A percentile compares a stretch with the other conserved stretches of the same genome.
phyloP scores from a whole-genome alignment of 345 rosid genomes.

The Acer saccharum region DNA sequence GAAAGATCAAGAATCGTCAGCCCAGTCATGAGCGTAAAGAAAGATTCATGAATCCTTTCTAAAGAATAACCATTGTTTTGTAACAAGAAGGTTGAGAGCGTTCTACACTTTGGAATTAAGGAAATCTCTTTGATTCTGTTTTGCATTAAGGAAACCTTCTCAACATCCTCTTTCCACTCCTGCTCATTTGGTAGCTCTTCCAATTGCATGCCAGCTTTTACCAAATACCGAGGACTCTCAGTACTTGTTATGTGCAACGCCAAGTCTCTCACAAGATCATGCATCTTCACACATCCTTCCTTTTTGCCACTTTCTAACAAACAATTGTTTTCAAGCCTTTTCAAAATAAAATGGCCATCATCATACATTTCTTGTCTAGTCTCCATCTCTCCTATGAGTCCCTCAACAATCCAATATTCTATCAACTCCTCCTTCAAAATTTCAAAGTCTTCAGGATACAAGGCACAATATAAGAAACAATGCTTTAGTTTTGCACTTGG shows the following conservation, averaged over 20 bases:
- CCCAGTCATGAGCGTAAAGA: neutral
- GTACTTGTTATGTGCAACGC: constrained; percentile 14
- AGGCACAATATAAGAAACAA: constrained; percentile 26
- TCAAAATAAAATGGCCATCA: constrained; percentile 19
- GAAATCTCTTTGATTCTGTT: neutral
- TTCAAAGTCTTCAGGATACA: constrained; percentile 20
- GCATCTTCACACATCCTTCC: constrained; percentile 18
- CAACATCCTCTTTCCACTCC: constrained; percentile 22
- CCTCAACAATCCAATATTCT: constrained; percentile 23
- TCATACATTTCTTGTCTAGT: constrained; percentile 12
- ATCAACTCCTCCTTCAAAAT: constrained; percentile 19
- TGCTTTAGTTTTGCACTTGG: neutral
- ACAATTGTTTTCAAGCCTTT: constrained; percentile 18
- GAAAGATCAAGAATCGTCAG: constrained; percentile 34
- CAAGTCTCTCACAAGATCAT: constrained; percentile 29
- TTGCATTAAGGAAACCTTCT: constrained; percentile 15
- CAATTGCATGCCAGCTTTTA: constrained; percentile 20
- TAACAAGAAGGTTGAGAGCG: constrained; percentile 27
- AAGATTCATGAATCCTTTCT: constrained; percentile 11
- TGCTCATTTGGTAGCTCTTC: constrained; percentile 13
- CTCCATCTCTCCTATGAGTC: neutral
- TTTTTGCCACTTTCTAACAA: constrained; percentile 12
- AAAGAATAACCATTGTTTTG: neutral
- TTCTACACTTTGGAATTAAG: neutral
- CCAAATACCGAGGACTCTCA: constrained; percentile 14